Percentiles rank a stretch among this genome's conserved stretches.
phyloP scores from a whole-genome alignment of 2,329 filamentous ascomycete genomes.

The Trichoderma sp. region DNA sequence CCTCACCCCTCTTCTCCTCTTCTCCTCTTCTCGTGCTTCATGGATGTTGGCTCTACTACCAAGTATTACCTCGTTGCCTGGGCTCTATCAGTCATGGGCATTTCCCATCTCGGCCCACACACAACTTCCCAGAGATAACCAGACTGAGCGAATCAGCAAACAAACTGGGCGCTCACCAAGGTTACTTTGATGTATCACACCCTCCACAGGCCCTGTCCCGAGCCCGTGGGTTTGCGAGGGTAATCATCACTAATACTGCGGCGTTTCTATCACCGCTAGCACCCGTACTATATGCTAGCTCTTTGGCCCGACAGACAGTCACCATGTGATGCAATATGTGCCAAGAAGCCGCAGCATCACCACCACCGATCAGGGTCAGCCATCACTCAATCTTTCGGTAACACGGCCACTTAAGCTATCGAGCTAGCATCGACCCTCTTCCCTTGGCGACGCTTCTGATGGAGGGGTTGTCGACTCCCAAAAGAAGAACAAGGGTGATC shows the following conservation, averaged over 20 bases:
- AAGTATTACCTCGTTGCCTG: neutral
- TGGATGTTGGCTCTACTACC: no score
- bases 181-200: slow-evolving; percentile 1
- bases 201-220: slow-evolving; percentile 5
- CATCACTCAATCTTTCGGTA: slow-evolving; percentile 2
- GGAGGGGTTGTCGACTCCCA: neutral
- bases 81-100: slow-evolving; percentile 2
- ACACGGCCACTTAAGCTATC: slow-evolving; percentile 15
- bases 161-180: neutral
- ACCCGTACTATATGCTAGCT: neutral
- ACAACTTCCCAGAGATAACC: slow-evolving; percentile 8
- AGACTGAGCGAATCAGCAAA: slow-evolving; percentile 6
- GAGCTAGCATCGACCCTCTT: slow-evolving; percentile 6
- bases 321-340: neutral
- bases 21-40: neutral
- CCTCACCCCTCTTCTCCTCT: neutral
- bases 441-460: neutral
- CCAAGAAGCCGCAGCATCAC: neutral
- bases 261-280: neutral
- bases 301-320: neutral
- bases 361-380: neutral
- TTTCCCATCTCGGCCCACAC: neutral
- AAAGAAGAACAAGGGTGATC: neutral
- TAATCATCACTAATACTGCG: neutral
- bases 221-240: slow-evolving; percentile 5